Evolutionary conservation across 208 protist genomes (phyloP).

Genomic region (Leptomonas seymouri): DNA sequence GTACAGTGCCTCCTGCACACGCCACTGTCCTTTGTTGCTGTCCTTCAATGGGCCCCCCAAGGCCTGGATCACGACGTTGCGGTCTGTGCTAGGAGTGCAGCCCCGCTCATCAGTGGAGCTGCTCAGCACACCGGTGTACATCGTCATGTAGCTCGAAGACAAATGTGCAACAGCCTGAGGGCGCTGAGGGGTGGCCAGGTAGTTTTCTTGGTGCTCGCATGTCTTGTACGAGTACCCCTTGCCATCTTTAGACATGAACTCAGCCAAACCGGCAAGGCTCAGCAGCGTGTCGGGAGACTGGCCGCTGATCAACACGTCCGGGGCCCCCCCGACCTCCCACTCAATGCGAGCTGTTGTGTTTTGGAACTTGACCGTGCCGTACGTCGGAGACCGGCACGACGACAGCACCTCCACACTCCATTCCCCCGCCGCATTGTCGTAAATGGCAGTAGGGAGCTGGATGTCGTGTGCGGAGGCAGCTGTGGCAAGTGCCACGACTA

Average conservation of each 20-base stretch:
- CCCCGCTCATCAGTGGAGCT: neutral
- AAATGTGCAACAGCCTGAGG: conserved; percentile 35
- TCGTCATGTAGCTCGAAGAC: conserved; percentile 47
- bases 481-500: conserved; percentile 17
- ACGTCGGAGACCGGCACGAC: conserved; percentile 33
- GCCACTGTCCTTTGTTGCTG: conserved; percentile 26
- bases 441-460: conserved; percentile 48
- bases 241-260: conserved; percentile 33
- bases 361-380: conserved; percentile 41
- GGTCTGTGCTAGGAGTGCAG: conserved; percentile 27
- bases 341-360: conserved; percentile 39
- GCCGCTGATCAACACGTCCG: conserved; percentile 20
- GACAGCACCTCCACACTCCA: conserved; percentile 67
- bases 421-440: conserved; percentile 51
- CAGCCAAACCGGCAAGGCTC: conserved; percentile 35
- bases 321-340: conserved; percentile 35
- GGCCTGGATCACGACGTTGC: conserved; percentile 47
- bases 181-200: conserved; percentile 46
- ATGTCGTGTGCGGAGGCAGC: conserved; percentile 20
- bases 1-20: conserved; percentile 50
- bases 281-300: conserved; percentile 24
- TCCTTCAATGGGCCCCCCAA: conserved; percentile 39
- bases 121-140: conserved; percentile 44
- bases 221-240: conserved; percentile 36
- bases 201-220: conserved; percentile 56